Evolutionary conservation across 2,329 filamentous ascomycete genomes (phyloP).

Genomic region (Epichloe baconii): DNA sequence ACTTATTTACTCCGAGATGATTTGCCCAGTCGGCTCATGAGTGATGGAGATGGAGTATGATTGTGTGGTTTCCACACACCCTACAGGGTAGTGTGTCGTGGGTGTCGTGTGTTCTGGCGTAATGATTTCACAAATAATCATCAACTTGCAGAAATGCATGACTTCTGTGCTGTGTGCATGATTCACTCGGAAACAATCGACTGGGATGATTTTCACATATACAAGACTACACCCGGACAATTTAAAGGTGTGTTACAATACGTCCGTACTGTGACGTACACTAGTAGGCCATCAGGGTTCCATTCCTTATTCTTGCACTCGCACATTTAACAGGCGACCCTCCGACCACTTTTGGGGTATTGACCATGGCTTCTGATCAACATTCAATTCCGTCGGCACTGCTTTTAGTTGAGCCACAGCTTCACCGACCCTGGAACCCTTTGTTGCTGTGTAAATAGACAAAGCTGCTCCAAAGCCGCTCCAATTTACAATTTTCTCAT

Average conservation of each 20-base stretch:
- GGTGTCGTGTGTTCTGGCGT: background rate
- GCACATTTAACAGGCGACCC: background rate
- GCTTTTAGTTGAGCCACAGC: background rate
- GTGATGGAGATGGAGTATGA: too few relatives aligned
- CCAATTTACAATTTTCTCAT: conserved; percentile 31
- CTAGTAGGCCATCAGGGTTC: background rate
- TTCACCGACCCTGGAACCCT: background rate
- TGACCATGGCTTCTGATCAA: background rate
- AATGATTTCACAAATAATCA: too few relatives aligned
- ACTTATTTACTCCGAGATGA: too few relatives aligned
- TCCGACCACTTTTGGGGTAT: background rate
- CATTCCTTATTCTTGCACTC: background rate
- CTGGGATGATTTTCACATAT: too few relatives aligned
- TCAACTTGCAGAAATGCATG: too few relatives aligned
- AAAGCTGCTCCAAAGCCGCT: background rate
- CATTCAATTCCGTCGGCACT: background rate
- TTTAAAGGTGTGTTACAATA: background rate
- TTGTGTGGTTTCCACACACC: too few relatives aligned
- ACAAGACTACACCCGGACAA: background rate
- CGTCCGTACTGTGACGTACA: background rate
- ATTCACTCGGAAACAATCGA: background rate
- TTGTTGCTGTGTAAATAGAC: background rate
- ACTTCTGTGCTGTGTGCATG: too few relatives aligned
- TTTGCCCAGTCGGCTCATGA: too few relatives aligned
- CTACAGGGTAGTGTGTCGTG: background rate